Base-by-base conservation (phyloP, 2,329 filamentous ascomycete species). In the Fusarium phyllophilum region DNA sequence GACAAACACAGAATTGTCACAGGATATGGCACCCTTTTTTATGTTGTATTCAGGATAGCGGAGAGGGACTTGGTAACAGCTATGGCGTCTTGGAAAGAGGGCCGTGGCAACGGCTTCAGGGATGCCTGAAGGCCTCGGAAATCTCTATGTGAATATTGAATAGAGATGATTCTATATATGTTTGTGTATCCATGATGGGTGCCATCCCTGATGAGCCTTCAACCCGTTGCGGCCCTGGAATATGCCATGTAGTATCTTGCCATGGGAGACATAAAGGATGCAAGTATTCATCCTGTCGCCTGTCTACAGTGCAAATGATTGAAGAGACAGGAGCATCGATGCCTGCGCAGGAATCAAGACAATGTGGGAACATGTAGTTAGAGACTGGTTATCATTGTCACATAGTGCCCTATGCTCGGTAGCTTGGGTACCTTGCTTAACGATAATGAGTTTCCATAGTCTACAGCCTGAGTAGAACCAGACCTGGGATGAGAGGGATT, bases 21-120 rank as follows among this genome's bases (percentile, higher is more conserved):
- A 68, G 76, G 72, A 78, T 67, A 70, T 74, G 71, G 70, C 71
- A 74, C 62, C 71, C 72, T 73, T 76, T 64, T 62, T 72, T 76
- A 70, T 70, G 65, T 71, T 68, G 59, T 66, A 71, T 60, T 72
- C 63, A 66, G 64, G 67, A 74, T 64, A 73, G 71, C 70, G 67
- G 62, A 59, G 62, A 73, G 66, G 70, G 62, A 68, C 72, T 70
- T 74, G 76, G 57, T 75, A 78, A 72, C 74, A 74, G 75, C 73
- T 71, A 76, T 68, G 78, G 78, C 78, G 78, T 79, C 78, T 78
- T 76, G 75, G 78, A 69, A 59, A 73, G 71, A 59, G 70, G 70
- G 73, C 74, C 69, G 69, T 71, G 75, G 77, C 68, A 74, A 77
- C 66, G 78, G 77, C 73, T 78, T 70, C 77, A 74, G 66, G 76